Evolutionary conservation across 2,329 filamentous ascomycete genomes (phyloP), one percentile per base, ranked within the genome.

Genomic region (Trichoderma asperellum): DNA sequence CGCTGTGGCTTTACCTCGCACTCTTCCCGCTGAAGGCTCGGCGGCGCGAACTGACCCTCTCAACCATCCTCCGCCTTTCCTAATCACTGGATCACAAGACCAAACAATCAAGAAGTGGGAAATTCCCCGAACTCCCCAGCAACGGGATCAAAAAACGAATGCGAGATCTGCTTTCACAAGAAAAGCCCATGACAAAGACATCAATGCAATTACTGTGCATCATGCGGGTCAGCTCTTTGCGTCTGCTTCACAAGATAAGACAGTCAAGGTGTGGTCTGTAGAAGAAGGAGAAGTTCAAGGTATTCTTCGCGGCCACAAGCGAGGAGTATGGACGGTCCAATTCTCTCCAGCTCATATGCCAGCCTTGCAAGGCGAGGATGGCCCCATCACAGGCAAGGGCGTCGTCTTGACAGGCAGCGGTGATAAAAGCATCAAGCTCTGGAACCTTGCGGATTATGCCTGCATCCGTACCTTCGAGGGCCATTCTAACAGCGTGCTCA

Each of bases 171-270:
- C 90, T 5, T 99, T 92, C 79, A 98, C 96, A 0, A 88, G 96
- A 68, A 97, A 97, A 80, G 96, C 96, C 0, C 96, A 99, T 80
- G 96, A 99, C 77, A 99, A 99, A 78, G 96, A 99, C 74, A 99
- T 99, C 81, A 99, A 99, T 75, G 94, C 96, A 2, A 87, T 99
- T 62, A 93, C 96, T 72, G 86, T 96, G 12, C 92, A 94, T 72
- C 86, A 89, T 27, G 85, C 87, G 1, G 88, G 88, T 5, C 88
- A 89, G n/a, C 81, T 97, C 0, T 98, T 99, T 76, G 96, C 95
- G 3, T 97, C 96, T 1, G 95, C 96, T 35, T 98, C 95, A 5
- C 96, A 99, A 81, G 96, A 99, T 79, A 92, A 94, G 73, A 96
- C 93, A 0, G 94, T 98, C 73, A 99, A 98, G 82, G 96, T 99